Conservation (phyloP, 2,329 filamentous ascomycete genomes). For the Hypoxylon sp. region DNA sequence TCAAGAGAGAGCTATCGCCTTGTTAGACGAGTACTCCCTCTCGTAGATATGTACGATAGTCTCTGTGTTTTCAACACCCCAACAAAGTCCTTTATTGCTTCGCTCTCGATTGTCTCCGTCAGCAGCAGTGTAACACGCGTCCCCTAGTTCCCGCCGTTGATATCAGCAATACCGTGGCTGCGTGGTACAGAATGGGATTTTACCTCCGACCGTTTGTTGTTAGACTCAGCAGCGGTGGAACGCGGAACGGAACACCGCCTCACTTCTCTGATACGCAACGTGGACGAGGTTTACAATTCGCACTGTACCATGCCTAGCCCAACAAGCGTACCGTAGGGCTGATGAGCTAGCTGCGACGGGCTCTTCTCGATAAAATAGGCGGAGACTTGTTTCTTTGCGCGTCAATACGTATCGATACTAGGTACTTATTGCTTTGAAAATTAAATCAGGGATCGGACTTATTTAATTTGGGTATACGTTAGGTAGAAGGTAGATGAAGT, state of each 20-base stretch:
- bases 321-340: constrained; percentile 37
- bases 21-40: constrained; percentile 38
- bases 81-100: constrained; percentile 12
- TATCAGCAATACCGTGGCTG: constrained; percentile 23
- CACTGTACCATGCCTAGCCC: constrained; percentile 34
- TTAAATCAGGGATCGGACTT: constrained; percentile 12
- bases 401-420: background rate
- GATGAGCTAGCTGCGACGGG: constrained; percentile 32
- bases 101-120: constrained; percentile 13
- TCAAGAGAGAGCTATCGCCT: constrained; percentile 32
- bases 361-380: constrained; percentile 6
- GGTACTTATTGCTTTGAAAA: background rate
- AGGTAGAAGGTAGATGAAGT: background rate
- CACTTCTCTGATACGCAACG: constrained; percentile 29
- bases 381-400: background rate
- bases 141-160: constrained; percentile 13
- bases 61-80: constrained; percentile 13
- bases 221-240: constrained; percentile 7
- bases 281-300: constrained; percentile 12
- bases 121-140: constrained; percentile 29
- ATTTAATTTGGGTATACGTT: constrained; percentile 1
- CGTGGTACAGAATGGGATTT: constrained; percentile 6
- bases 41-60: constrained; percentile 6
- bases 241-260: constrained; percentile 37
- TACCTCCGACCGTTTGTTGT: constrained; percentile 28